phyloP scores from a whole-genome alignment of 805 yeast species.

The Pichia deserticola region DNA sequence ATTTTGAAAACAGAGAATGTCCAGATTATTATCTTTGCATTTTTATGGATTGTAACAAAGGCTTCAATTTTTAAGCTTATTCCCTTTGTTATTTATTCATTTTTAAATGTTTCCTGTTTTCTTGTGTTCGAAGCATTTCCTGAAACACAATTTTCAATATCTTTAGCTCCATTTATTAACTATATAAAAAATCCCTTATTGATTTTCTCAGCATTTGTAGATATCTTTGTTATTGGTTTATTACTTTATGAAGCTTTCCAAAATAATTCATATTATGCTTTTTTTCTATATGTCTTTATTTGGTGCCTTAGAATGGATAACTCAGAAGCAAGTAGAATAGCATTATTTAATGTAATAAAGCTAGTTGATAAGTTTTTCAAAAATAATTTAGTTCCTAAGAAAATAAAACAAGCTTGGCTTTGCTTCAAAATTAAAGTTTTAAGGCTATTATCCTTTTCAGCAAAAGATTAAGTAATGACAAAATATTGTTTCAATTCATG shows the following conservation, averaged over 20 bases:
- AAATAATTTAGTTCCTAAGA: not conserved
- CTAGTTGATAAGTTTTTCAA: conserved; percentile 15
- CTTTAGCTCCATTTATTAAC: conserved; percentile 30
- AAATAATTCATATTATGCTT: conserved; percentile 23
- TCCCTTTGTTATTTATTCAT: conserved; percentile 36
- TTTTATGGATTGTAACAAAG: conserved; percentile 32
- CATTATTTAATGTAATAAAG: conserved; percentile 19
- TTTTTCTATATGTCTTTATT: conserved; percentile 28
- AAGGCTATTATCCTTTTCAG: not conserved
- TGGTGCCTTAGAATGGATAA: conserved; percentile 35
- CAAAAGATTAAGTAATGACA: no score
- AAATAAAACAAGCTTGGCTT: not conserved
- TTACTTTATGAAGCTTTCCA: conserved; percentile 25
- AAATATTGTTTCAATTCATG: no score
- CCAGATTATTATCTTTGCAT: conserved; percentile 30
- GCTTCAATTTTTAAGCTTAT: conserved; percentile 28
- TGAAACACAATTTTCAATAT: conserved; percentile 24
- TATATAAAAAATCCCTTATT: conserved; percentile 33
- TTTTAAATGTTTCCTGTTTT: conserved; percentile 31
- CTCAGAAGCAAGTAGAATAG: conserved; percentile 29
- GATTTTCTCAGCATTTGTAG: conserved; percentile 32
- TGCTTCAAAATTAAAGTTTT: not conserved
- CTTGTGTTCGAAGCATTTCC: conserved; percentile 30
- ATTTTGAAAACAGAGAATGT: conserved; percentile 35
- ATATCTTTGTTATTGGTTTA: conserved; percentile 27